Percentiles rank a stretch among this genome's conserved stretches.
phyloP scores from a whole-genome alignment of 345 rosid genomes.

The Salix koriyanagi region DNA sequence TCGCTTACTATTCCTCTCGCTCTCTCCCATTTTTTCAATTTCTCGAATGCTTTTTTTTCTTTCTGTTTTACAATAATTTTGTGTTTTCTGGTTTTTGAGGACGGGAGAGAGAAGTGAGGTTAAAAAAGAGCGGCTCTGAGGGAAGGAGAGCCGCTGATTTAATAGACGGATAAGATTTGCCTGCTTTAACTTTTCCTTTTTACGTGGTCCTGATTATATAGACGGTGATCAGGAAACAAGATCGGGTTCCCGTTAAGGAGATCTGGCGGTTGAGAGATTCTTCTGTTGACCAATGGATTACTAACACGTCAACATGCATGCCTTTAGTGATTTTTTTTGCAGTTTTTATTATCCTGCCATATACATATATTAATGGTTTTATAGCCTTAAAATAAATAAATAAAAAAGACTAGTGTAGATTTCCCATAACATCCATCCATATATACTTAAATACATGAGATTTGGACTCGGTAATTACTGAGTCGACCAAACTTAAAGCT shows the following conservation, averaged over 20 bases:
- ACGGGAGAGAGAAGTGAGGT: neutral
- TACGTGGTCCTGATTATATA: conserved; percentile 26
- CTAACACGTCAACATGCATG: neutral
- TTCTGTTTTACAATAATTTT: neutral
- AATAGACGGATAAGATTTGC: conserved; percentile 37
- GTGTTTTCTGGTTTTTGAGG: conserved; percentile 19
- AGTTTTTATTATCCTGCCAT: too few relatives aligned
- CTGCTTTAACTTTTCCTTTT: conserved; percentile 11
- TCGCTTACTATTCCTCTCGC: conserved; percentile 33
- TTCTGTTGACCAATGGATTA: neutral
- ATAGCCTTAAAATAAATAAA: too few relatives aligned
- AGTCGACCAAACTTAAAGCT: too few relatives aligned
- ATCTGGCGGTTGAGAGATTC: neutral
- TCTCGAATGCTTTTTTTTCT: neutral
- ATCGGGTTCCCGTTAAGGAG: neutral
- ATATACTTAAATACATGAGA: too few relatives aligned
- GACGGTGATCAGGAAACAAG: neutral
- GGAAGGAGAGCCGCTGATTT: conserved; percentile 32
- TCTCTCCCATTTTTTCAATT: conserved; percentile 31
- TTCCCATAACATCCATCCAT: too few relatives aligned
- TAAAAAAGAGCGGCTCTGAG: conserved; percentile 12
- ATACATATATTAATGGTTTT: too few relatives aligned
- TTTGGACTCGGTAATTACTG: too few relatives aligned
- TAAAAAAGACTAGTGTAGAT: too few relatives aligned
- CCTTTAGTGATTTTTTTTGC: neutral